phyloP scores from a whole-genome alignment of 495 filamentous ascomycete species.

The Tuber indicum region DNA sequence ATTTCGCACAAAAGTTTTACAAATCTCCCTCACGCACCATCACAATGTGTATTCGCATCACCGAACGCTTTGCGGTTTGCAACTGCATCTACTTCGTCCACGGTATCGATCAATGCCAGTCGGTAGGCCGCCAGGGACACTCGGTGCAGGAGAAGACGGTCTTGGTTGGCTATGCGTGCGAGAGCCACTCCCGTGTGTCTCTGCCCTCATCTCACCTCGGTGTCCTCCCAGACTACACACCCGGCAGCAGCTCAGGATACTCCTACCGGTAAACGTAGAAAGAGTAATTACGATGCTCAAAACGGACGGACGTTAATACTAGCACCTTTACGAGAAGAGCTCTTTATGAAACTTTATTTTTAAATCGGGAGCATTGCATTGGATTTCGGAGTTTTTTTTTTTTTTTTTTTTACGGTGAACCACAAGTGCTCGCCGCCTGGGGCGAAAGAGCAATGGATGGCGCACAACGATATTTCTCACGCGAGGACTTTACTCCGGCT shows the following conservation, averaged over 20 bases:
- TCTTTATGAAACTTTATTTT: conserved; percentile 24
- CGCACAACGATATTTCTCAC: not conserved
- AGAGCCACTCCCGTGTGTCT: conserved; percentile 40
- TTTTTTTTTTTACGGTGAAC: conserved; percentile 17
- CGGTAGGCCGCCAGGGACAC: conserved; percentile 65
- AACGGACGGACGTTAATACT: conserved; percentile 1
- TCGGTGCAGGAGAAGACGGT: conserved; percentile 66
- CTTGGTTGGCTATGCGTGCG: conserved; percentile 71
- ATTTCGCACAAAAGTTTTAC: not conserved
- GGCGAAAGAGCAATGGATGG: conserved; percentile 7
- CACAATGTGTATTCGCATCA: conserved; percentile 68
- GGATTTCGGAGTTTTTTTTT: conserved; percentile 13
- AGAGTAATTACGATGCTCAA: not conserved
- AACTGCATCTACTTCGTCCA: conserved; percentile 79
- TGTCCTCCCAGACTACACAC: conserved; percentile 30
- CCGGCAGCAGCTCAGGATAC: conserved; percentile 28
- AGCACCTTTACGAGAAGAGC: conserved; percentile 14
- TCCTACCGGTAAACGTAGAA: conserved; percentile 21
- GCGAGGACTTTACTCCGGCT: conserved; percentile 2
- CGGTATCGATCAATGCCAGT: conserved; percentile 67
- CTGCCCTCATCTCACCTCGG: conserved; percentile 22
- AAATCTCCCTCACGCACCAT: not conserved
- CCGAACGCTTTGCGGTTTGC: conserved; percentile 77
- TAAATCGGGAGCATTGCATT: conserved; percentile 13
- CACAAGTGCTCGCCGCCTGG: conserved; percentile 21